Evolutionary conservation across 495 filamentous ascomycete species (phyloP).

Genomic region (Sabuloglossum arenarium): DNA sequence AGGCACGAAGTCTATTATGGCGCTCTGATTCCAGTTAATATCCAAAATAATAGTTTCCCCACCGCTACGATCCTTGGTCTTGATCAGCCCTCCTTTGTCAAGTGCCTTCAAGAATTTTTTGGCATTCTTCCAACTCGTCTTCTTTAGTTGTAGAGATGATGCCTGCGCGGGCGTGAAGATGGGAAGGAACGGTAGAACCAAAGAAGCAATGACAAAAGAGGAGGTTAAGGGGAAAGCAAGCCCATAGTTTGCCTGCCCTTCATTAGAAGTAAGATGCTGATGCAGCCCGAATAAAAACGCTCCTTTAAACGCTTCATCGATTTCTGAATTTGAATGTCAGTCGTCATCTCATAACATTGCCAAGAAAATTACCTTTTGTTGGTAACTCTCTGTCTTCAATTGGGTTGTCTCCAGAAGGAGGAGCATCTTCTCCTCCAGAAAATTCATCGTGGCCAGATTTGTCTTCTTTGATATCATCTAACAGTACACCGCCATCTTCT

Average conservation of each 20-base stretch:
- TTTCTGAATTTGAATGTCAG: conserved; percentile 24
- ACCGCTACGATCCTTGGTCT: conserved; percentile 43
- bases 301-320: conserved; percentile 46
- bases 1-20: conserved; percentile 34
- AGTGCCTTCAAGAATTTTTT: conserved; percentile 55
- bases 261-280: conserved; percentile 28
- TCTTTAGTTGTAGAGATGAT: conserved; percentile 46
- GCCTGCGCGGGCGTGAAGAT: conserved; percentile 31
- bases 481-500: conserved; percentile 20
- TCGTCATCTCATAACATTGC: conserved; percentile 1
- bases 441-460: conserved; percentile 11
- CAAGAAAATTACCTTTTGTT: conserved; percentile 26
- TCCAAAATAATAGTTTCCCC: conserved; percentile 45
- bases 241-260: conserved; percentile 27
- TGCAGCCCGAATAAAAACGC: conserved; percentile 46
- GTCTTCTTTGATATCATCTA: conserved; percentile 16
- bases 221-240: conserved; percentile 41
- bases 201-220: conserved; percentile 40
- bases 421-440: conserved; percentile 15
- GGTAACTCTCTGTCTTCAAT: conserved; percentile 29
- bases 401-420: conserved; percentile 12
- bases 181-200: conserved; percentile 48
- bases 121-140: conserved; percentile 53
- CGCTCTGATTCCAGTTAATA: conserved; percentile 39
- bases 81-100: conserved; percentile 41